phyloP scores from a whole-genome alignment of 2,329 filamentous ascomycete species.

The Penicillium concentricum region DNA sequence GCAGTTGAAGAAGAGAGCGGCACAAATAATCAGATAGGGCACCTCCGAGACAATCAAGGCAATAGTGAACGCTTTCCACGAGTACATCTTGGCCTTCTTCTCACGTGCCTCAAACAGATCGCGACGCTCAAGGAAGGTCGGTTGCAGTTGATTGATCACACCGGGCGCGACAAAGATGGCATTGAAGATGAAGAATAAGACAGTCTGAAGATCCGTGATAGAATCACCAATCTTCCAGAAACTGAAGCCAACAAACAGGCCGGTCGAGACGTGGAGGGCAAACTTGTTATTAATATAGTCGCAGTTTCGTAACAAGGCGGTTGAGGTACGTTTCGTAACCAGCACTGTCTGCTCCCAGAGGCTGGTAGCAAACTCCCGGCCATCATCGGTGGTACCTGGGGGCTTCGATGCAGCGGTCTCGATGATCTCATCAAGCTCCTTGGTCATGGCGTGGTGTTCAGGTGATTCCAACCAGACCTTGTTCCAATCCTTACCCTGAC shows the following conservation, averaged over 20 bases:
- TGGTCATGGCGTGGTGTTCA: conserved; percentile 56
- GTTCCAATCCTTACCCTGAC: conserved; percentile 64
- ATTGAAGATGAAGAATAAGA: conserved; percentile 68
- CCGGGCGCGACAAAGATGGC: conserved; percentile 56
- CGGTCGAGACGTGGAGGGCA: conserved; percentile 52
- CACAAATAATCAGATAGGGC: conserved; percentile 62
- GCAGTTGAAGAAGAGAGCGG: conserved; percentile 65
- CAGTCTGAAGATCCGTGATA: conserved; percentile 66
- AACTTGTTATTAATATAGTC: conserved; percentile 68
- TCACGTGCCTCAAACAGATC: conserved; percentile 67
- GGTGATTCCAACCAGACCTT: conserved; percentile 67
- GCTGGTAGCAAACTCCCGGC: conserved; percentile 65
- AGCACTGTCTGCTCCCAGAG: conserved; percentile 61
- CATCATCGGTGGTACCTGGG: conserved; percentile 42
- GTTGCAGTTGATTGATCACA: conserved; percentile 54
- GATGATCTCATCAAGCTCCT: conserved; percentile 66
- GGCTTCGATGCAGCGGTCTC: conserved; percentile 43
- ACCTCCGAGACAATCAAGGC: conserved; percentile 69
- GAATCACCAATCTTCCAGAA: conserved; percentile 68
- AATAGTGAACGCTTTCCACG: conserved; percentile 70
- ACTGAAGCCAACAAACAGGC: conserved; percentile 53
- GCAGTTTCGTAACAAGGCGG: conserved; percentile 64
- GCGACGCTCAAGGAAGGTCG: conserved; percentile 68
- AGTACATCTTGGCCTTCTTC: conserved; percentile 69
- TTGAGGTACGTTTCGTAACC: conserved; percentile 66